These are phyloP conservation scores for Magnusiomyces suaveolens DNA, from an alignment of 1,139 yeast genomes.

Conservation along the genomic window DNA sequence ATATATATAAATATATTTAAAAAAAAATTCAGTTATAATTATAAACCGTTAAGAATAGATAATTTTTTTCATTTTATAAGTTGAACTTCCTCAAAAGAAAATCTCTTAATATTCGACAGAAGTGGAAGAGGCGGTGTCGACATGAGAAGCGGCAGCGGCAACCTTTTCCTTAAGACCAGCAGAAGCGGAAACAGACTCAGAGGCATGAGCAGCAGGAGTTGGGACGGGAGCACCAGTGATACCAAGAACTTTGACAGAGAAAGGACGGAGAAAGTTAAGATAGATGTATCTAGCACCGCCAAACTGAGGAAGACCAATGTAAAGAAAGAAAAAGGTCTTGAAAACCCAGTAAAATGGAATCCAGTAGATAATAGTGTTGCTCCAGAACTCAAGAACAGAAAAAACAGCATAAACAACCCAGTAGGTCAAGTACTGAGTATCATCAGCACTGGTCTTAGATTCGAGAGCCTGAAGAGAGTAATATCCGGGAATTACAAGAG, in stretches of 20 bases:
- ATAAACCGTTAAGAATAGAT: too few relatives aligned
- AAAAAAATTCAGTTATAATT: too few relatives aligned
- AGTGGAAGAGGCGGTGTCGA: conserved; percentile 2
- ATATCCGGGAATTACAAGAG: conserved; percentile 85
- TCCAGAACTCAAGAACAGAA: conserved; percentile 92
- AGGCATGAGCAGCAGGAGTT: conserved; percentile 22
- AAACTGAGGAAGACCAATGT: conserved; percentile 78
- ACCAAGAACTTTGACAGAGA: conserved; percentile 49
- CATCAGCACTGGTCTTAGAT: conserved; percentile 59
- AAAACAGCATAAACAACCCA: conserved; percentile 95
- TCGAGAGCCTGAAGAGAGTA: conserved; percentile 77
- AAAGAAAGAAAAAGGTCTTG: conserved; percentile 80
- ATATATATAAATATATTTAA: too few relatives aligned
- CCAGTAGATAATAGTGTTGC: conserved; percentile 85
- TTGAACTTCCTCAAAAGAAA: too few relatives aligned
- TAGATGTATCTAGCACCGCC: conserved; percentile 78
- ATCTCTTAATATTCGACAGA: background rate
- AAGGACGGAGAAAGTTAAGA: conserved; percentile 55
- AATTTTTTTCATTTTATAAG: too few relatives aligned
- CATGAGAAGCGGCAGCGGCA: conserved; percentile 19
- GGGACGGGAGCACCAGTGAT: conserved; percentile 16
- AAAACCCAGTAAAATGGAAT: conserved; percentile 92
- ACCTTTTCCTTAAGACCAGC: conserved; percentile 28
- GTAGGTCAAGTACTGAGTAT: conserved; percentile 79
- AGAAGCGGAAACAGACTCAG: conserved; percentile 26